Percentiles rank a stretch among this genome's conserved stretches.
These are phyloP conservation scores for Penicillium sp. DNA, from an alignment of 2,329 filamentous ascomycete genomes.

Conservation along the genomic window DNA sequence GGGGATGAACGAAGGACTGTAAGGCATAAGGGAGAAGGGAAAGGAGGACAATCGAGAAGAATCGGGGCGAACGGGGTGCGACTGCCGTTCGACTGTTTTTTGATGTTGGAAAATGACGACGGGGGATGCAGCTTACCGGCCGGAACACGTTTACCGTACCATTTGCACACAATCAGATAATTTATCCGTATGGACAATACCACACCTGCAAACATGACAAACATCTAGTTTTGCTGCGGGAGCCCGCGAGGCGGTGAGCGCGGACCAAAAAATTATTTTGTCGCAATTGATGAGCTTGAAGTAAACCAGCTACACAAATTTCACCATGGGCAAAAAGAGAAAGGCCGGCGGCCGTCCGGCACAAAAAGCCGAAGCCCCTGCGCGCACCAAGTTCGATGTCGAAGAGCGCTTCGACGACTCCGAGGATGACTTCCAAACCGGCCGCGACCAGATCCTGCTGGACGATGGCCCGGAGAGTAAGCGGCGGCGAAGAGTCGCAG, in stretches of 20 bases:
- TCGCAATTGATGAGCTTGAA: slow-evolving; percentile 13
- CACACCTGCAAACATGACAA: slow-evolving; percentile 24
- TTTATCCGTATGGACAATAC: slow-evolving; percentile 9
- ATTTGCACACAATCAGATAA: slow-evolving; percentile 1
- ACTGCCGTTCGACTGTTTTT: slow-evolving; percentile 5
- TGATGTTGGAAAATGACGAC: slow-evolving; percentile 8
- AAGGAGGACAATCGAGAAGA: slow-evolving; percentile 9
- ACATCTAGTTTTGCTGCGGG: slow-evolving; percentile 9
- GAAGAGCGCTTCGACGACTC: slow-evolving; percentile 84
- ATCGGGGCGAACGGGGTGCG: slow-evolving; percentile 4
- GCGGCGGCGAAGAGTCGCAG: slow-evolving; percentile 66
- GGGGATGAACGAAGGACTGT: slow-evolving; percentile 15
- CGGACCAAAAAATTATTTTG: slow-evolving; percentile 37
- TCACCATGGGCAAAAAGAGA: slow-evolving; percentile 59
- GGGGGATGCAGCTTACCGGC: slow-evolving; percentile 1
- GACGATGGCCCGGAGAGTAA: slow-evolving; percentile 79
- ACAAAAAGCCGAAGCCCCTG: slow-evolving; percentile 30
- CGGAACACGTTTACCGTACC: slow-evolving; percentile 7
- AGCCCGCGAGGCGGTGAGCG: slow-evolving; percentile 30
- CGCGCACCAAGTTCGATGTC: slow-evolving; percentile 36
- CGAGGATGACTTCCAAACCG: slow-evolving; percentile 88
- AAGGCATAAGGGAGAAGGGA: slow-evolving; percentile 22
- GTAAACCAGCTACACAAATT: slow-evolving; percentile 5
- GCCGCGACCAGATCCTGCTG: slow-evolving; percentile 80
- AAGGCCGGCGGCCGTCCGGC: slow-evolving; percentile 60